Conservation (phyloP, 345 rosid genomes). For the Ceriops zippeliana region DNA sequence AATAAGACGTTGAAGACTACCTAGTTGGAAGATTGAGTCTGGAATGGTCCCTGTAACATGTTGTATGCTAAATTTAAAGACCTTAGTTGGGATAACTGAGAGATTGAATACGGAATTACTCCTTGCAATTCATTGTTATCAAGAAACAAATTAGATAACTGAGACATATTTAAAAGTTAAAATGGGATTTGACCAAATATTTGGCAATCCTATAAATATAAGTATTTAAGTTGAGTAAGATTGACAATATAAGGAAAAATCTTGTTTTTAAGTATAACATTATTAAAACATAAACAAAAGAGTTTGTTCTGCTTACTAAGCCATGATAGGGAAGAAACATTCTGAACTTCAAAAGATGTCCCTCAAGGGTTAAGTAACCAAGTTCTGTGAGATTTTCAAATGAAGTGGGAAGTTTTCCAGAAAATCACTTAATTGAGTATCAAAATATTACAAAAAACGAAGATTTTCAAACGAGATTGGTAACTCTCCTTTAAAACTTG, state of each 20-base stretch:
- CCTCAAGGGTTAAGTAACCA: neutral
- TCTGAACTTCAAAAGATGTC: neutral
- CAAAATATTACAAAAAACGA: neutral
- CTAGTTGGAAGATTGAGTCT: neutral
- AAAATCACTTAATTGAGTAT: neutral
- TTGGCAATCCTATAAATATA: accelerated
- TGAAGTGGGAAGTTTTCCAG: neutral
- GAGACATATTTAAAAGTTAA: neutral
- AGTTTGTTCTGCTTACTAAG: neutral
- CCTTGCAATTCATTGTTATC: neutral
- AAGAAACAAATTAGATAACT: neutral
- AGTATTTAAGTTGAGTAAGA: neutral
- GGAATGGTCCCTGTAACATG: neutral
- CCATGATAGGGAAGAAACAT: neutral
- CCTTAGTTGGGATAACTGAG: too few species aligned
- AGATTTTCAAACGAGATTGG: neutral
- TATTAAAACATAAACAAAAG: neutral
- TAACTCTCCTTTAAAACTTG: neutral
- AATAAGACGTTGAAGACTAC: neutral
- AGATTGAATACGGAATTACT: too few species aligned
- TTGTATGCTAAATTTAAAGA: too few species aligned
- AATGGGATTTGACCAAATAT: neutral
- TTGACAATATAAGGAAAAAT: neutral
- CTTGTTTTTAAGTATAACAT: neutral
- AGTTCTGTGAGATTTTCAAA: neutral